Percentiles rank a stretch among this genome's conserved stretches.
Conservation (phyloP, 257 asterid species). For the Capsicum chinense region DNA sequence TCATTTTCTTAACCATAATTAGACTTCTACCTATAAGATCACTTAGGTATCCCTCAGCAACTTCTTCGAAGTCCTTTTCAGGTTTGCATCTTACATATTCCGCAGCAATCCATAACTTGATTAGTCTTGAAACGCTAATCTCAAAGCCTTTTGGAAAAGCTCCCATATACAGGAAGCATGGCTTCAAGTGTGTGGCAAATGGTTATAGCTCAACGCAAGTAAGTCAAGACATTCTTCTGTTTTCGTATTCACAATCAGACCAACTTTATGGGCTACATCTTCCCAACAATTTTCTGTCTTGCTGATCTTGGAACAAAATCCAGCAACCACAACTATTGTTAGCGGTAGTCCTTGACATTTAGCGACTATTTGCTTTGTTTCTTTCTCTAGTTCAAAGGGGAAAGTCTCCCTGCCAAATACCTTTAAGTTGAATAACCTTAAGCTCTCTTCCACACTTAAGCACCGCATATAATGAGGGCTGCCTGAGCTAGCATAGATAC, state of each 20-base stretch:
- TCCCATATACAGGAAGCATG: neutral
- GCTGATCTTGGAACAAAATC: neutral
- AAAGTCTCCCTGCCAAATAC: neutral
- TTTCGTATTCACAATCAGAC: neutral
- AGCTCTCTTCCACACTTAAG: neutral
- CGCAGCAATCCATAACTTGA: too few species aligned
- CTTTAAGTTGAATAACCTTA: neutral
- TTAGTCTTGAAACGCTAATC: too few species aligned
- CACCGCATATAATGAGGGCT: neutral
- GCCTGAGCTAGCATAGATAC: neutral
- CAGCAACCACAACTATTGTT: neutral
- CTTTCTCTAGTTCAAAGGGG: neutral
- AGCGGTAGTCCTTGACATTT: neutral
- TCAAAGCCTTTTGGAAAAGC: too few species aligned
- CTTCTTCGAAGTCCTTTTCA: too few species aligned
- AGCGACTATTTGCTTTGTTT: neutral
- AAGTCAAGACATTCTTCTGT: neutral
- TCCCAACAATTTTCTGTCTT: neutral
- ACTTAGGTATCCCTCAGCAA: too few species aligned
- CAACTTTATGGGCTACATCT: neutral
- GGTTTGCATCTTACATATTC: too few species aligned
- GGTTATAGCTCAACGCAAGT: neutral
- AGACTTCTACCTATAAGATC: too few species aligned
- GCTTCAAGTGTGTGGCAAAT: neutral
- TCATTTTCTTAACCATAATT: too few species aligned